A percentile compares a stretch with the other conserved stretches of the same genome.
phyloP scores from a whole-genome alignment of 257 asterid genomes.

The Agastache rugosa region DNA sequence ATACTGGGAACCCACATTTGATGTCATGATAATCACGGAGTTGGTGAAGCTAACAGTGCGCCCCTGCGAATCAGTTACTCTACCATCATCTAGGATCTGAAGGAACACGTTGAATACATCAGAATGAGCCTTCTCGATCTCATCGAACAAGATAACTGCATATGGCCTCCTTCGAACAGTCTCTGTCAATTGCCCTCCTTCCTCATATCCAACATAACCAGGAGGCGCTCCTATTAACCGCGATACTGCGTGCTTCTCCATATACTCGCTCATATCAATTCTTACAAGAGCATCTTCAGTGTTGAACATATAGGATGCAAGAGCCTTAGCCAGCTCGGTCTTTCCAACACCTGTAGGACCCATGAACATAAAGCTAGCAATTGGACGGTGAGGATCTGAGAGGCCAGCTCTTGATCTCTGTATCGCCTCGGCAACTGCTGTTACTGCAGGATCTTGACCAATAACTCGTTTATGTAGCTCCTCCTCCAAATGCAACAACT shows the following conservation, averaged over 20 bases:
- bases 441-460: constrained; percentile 94
- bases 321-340: constrained; percentile 94
- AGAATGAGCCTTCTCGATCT: constrained; percentile 90
- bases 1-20: constrained; percentile 90
- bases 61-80: constrained; percentile 95
- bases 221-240: constrained; percentile 96
- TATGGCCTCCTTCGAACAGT: constrained; percentile 88
- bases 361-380: constrained; percentile 99
- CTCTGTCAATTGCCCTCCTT: constrained; percentile 95
- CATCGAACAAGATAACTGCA: constrained; percentile 87
- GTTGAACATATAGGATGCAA: constrained; percentile 86
- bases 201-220: constrained; percentile 94
- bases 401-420: constrained; percentile 95
- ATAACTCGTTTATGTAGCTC: constrained; percentile 81
- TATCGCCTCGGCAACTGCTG: constrained; percentile 93
- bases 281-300: constrained; percentile 95
- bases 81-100: constrained; percentile 92
- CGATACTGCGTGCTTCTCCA: constrained; percentile 98
- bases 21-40: constrained; percentile 88
- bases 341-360: constrained; percentile 99
- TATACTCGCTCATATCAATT: constrained; percentile 96
- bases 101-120: constrained; percentile 94
- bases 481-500: constrained; percentile 80
- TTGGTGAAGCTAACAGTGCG: constrained; percentile 93
- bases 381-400: constrained; percentile 95